These are phyloP conservation scores for Psidium guajava DNA, from an alignment of 345 rosid species.

Conservation along the genomic window DNA sequence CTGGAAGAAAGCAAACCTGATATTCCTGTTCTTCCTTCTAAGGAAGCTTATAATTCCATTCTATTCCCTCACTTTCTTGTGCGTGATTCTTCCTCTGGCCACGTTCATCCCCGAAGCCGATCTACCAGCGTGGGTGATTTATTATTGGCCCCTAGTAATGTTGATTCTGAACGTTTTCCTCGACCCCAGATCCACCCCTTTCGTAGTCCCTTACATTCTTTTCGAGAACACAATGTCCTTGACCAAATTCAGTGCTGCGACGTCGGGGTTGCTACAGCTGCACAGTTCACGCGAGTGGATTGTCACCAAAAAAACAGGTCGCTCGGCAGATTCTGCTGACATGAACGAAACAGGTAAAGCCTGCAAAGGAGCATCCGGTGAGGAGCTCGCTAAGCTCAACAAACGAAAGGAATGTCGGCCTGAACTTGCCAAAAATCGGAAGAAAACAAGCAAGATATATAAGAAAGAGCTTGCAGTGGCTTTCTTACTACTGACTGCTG, in stretches of 20 bases:
- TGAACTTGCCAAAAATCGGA: not conserved
- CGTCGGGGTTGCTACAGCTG: constrained; percentile 4
- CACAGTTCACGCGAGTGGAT: constrained; percentile 7
- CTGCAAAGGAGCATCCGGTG: not conserved
- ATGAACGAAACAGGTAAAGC: not conserved
- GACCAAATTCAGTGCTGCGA: not conserved
- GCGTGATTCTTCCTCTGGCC: constrained; percentile 7
- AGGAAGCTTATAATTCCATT: constrained; percentile 7
- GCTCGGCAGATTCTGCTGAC: not conserved
- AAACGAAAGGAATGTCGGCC: not conserved
- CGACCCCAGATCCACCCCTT: not conserved
- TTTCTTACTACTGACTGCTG: constrained; percentile 1
- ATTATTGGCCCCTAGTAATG: constrained; percentile 1
- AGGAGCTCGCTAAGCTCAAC: not conserved
- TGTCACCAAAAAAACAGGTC: constrained; percentile 7
- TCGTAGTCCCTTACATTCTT: constrained; percentile 3
- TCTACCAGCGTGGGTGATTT: constrained; percentile 5
- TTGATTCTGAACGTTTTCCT: constrained; percentile 3
- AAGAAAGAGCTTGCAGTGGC: constrained; percentile 5
- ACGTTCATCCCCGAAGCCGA: constrained; percentile 6
- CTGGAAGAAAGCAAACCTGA: constrained; percentile 15
- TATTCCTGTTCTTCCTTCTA: constrained; percentile 12
- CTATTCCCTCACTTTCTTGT: constrained; percentile 5
- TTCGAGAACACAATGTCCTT: constrained; percentile 13
- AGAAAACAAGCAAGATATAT: constrained; percentile 4